Conservation (phyloP, 1,284 basidiomycete genomes). For the Mycena sp. region DNA sequence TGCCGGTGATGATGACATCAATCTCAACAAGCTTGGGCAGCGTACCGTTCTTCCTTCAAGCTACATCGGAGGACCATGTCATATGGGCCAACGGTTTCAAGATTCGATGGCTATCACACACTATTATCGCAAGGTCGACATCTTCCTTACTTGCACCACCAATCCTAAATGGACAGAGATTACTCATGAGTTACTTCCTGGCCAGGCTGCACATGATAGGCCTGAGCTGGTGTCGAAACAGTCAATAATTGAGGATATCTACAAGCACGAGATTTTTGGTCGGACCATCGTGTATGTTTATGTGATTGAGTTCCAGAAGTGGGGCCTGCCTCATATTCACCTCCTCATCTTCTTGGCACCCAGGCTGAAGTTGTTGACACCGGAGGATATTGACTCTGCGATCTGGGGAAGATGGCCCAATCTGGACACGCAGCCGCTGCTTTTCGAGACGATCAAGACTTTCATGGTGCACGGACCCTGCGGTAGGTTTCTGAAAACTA, state of each 20-base stretch:
- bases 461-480: constrained; percentile 50
- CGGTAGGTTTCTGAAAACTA: too few species aligned
- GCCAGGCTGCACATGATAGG: constrained; percentile 49
- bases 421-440: constrained; percentile 29
- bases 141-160: not conserved
- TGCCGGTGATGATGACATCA: constrained; percentile 32
- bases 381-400: constrained; percentile 35
- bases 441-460: constrained; percentile 33
- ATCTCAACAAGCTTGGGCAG: constrained; percentile 45
- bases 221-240: constrained; percentile 47
- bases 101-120: constrained; percentile 54
- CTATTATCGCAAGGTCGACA: constrained; percentile 33
- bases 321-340: constrained; percentile 48
- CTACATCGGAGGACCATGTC: constrained; percentile 47
- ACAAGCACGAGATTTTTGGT: constrained; percentile 43
- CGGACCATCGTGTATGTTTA: constrained; percentile 42
- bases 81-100: constrained; percentile 53
- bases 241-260: constrained; percentile 44
- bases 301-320: constrained; percentile 49
- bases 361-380: constrained; percentile 3
- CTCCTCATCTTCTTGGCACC: constrained; percentile 40
- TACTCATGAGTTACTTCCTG: constrained; percentile 44
- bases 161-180: constrained; percentile 53
- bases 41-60: constrained; percentile 51
- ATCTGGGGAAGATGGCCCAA: constrained; percentile 40